Evolutionary conservation across 192 early-diverging fungal species (phyloP).

Genomic region (Backusella sp.): DNA sequence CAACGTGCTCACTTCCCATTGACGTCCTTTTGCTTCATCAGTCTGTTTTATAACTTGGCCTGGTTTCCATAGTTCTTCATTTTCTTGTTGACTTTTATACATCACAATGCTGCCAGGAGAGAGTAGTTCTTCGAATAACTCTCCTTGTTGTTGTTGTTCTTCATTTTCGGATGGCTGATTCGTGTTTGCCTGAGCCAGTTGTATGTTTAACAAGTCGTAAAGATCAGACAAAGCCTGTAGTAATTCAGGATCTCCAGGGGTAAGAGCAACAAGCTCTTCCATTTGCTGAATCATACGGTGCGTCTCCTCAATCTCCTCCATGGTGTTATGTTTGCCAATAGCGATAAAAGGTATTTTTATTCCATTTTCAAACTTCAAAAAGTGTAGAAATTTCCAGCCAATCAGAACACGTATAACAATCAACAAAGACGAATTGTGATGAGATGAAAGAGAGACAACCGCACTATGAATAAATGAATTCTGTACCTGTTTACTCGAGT

Average conservation of each 20-base stretch:
- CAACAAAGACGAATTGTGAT: too few species aligned
- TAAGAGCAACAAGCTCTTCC: conserved; percentile 6
- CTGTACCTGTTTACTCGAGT: too few species aligned
- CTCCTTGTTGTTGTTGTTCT: neutral
- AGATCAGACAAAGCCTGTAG: conserved; percentile 1
- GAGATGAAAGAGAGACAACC: too few species aligned
- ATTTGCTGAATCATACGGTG: conserved; percentile 14
- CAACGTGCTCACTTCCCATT: neutral
- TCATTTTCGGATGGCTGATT: neutral
- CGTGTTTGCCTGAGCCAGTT: neutral
- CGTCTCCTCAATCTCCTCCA: conserved; percentile 12
- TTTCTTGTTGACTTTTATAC: neutral
- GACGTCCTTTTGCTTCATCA: neutral
- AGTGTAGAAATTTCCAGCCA: neutral
- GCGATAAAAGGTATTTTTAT: neutral
- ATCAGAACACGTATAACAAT: too few species aligned
- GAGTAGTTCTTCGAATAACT: neutral
- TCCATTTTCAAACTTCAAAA: neutral
- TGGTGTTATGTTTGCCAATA: neutral
- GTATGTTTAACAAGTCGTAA: neutral
- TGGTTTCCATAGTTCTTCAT: neutral
- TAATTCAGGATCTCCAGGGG: neutral
- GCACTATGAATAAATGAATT: too few species aligned
- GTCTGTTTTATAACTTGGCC: neutral
- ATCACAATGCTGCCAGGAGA: neutral